phyloP scores from a whole-genome alignment of 1,284 basidiomycete species.

The Crepidotus sp. region DNA sequence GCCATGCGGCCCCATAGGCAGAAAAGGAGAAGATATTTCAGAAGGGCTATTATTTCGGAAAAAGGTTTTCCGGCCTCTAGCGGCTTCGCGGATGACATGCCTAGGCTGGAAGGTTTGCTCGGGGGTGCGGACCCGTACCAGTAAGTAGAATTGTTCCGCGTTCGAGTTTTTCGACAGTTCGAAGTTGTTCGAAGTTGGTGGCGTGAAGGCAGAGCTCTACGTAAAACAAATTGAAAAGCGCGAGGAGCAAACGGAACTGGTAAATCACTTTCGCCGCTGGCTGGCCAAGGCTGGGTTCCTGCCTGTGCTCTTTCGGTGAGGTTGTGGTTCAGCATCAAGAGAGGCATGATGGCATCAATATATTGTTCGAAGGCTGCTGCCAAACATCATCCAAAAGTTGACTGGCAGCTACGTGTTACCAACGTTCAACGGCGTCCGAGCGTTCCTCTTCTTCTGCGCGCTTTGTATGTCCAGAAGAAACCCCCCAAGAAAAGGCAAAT shows the following conservation, averaged over 20 bases:
- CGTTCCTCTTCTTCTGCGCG: not conserved
- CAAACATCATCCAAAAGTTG: no score
- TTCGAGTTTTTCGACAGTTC: slow-evolving; percentile 1
- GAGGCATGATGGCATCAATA: not conserved
- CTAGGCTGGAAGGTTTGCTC: not conserved
- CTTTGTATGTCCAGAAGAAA: slow-evolving; percentile 19
- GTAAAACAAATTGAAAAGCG: not conserved
- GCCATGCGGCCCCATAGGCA: slow-evolving; percentile 8
- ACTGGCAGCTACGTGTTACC: slow-evolving; percentile 6
- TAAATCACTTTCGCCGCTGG: not conserved
- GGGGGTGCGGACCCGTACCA: not conserved
- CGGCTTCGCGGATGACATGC: slow-evolving; percentile 5
- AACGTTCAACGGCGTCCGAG: not conserved
- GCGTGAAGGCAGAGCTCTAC: not conserved
- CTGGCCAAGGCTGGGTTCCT: not conserved
- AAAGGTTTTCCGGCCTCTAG: slow-evolving; percentile 1
- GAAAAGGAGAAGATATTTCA: slow-evolving; percentile 5
- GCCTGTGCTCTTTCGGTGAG: not conserved
- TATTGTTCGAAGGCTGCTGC: not conserved
- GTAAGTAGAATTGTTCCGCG: slow-evolving; percentile 10
- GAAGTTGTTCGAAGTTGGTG: slow-evolving; percentile 1
- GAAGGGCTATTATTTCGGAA: not conserved
- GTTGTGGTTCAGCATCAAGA: no score
- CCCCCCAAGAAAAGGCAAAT: slow-evolving; percentile 6
- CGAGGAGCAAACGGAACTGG: not conserved